Evolutionary conservation across 2,329 filamentous ascomycete species (phyloP), one percentile per base, ranked within the genome.

Genomic region (Knoxdaviesia capensis): DNA sequence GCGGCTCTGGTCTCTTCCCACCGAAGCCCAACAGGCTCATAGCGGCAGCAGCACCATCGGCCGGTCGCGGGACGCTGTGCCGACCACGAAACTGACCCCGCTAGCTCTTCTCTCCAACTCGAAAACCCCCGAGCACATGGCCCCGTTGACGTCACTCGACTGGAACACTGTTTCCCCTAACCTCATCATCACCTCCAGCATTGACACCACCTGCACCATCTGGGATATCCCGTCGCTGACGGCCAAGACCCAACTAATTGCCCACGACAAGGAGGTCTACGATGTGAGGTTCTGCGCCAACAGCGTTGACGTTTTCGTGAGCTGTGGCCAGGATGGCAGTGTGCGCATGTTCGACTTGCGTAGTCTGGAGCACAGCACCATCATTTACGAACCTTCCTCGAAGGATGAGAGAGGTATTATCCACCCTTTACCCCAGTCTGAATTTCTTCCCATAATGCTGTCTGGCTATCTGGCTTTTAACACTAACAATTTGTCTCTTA

Each of bases 221-320:
- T 98, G 90, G 90, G 90, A 98, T 57, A 98, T 98, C 43, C 90
- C 90, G 4, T 94, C 90, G 1, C 67, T 98, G 47, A 98, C 90
- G 1, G 90, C 90, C 41, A 98, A 98, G 63, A 98, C 90, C 2
- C 90, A 98, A 58, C 67, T 98, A 38, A 98, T 98, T 59, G 90
- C 90, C 20, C 90, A 98, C 58, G 90, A 98, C 62, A 96, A 96
- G 60, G 90, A 98, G 60, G 90, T 98, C 5, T 98, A 94, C 54
- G 90, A 98, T 56, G 90, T 98, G 39, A 78, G 90, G 20, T 98
- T 98, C 62, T 98, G 90, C 61, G 90, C 90, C 40, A 90, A 93
- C 51, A 94, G 86, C 52, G 85, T 94, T n/a, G 90, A 98, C 53
- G 87, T 96, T 1, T 98, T 98, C 57, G 90, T 96, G 32, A 94